Percentiles rank a stretch among this genome's conserved stretches.
Evolutionary conservation across 176 grass and related monocot species (phyloP).

Genomic region (Zoysia japonica): DNA sequence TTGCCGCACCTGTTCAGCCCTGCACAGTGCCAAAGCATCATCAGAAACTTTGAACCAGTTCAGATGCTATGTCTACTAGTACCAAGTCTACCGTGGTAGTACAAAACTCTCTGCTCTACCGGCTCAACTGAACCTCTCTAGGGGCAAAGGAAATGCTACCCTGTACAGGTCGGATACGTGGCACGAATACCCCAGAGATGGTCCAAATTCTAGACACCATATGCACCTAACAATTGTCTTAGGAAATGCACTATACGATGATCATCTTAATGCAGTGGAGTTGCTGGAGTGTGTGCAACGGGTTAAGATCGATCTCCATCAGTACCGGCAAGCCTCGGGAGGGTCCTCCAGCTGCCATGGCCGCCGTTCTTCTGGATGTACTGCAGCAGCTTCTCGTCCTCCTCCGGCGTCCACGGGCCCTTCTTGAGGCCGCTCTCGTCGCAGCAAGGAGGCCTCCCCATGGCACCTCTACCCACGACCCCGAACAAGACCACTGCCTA

Average conservation of each 20-base stretch:
- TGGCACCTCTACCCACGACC: background rate
- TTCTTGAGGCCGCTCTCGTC: slow-evolving; percentile 80
- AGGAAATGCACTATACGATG: background rate
- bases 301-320: background rate
- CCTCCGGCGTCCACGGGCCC: slow-evolving; percentile 82
- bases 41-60: background rate
- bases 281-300: background rate
- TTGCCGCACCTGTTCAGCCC: slow-evolving; percentile 83
- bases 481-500: background rate
- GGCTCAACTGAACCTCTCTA: background rate
- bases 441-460: slow-evolving; percentile 75
- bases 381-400: slow-evolving; percentile 71
- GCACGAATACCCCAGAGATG: background rate
- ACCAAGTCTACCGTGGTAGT: background rate
- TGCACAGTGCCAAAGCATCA: slow-evolving; percentile 29
- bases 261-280: background rate
- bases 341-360: slow-evolving; percentile 83
- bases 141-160: background rate
- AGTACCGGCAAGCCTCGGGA: slow-evolving; percentile 72
- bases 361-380: slow-evolving; percentile 77
- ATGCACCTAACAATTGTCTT: background rate
- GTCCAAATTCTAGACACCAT: background rate
- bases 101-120: background rate
- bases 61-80: background rate
- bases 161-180: background rate